These are phyloP conservation scores for Auxenochlorella protothecoides DNA, from an alignment of 139 green algal genomes.

Conservation along the genomic window DNA sequence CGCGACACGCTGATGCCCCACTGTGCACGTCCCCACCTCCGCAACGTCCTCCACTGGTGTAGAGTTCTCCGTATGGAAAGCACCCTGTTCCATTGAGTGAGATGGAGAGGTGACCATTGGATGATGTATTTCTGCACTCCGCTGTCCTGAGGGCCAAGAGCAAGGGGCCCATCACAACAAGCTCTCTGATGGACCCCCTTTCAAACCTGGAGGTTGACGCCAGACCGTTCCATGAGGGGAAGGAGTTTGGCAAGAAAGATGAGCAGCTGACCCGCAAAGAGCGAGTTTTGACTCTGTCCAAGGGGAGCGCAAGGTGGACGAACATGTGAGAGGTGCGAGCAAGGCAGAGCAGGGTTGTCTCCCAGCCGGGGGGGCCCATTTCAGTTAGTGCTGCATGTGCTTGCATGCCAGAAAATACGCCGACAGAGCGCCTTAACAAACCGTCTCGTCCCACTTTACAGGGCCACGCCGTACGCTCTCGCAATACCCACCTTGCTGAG, in stretches of 20 bases:
- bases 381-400: too few relatives aligned
- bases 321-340: background rate
- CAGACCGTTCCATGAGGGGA: conserved; percentile 42
- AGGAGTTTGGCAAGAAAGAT: conserved; percentile 46
- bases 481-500: conserved; percentile 27
- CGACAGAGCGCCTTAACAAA: too few relatives aligned
- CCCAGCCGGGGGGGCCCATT: too few relatives aligned
- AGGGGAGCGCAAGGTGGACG: background rate
- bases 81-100: conserved; percentile 2
- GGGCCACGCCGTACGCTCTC: too few relatives aligned
- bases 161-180: too few relatives aligned
- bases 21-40: conserved; percentile 12
- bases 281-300: conserved; percentile 25
- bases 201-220: conserved; percentile 34
- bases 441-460: too few relatives aligned
- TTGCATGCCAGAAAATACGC: too few relatives aligned
- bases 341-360: background rate
- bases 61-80: conserved; percentile 35
- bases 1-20: background rate
- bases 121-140: too few relatives aligned
- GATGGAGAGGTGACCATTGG: too few relatives aligned
- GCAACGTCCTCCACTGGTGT: conserved; percentile 40
- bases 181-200: too few relatives aligned
- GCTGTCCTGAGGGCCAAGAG: too few relatives aligned
- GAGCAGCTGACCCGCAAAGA: conserved; percentile 44